Base-by-base conservation (phyloP, 345 rosid genomes). In the Citrus inodora region DNA sequence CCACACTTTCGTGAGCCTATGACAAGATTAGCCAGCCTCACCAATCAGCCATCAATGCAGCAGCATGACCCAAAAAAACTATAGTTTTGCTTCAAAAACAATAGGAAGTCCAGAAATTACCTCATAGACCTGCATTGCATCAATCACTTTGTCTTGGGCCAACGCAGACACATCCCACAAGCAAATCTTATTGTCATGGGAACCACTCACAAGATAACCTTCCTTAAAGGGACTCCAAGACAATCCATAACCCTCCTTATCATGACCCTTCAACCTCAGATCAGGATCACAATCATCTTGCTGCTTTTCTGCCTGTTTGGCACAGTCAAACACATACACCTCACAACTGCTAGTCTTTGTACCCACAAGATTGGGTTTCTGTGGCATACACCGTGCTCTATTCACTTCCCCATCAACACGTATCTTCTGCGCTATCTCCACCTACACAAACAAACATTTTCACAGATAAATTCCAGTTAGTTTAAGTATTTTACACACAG, bases 351-450 rank as follows among this genome's bases (percentile, higher is more conserved):
- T 91, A 1, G 99, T 96, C 86, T 92, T 94, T 5, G 95, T 93
- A 82, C 88, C 97, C 9, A 94, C 82, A 73, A 96, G 72, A 19
- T 80, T 77, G 17, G 92, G 90, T 46, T 89, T 92, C 80, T 94
- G 99, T 0, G 97, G 98, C 99, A 96, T 94, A 74, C 91, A 92
- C 40, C 97, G 71, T 0, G 99, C 99, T 79, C 92, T 88, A 76
- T 96, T 96, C 77, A 96, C 95, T 86, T 96, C 98, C 66, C 99
- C 98, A 78, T 92, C 98, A 80, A 89, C 90, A 67, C 85, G 94
- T 63, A 94, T 89, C 80, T 85, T 92, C 81, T 92, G 95, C 71
- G 76, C 87, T 74, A 92, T 88, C 80, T 92, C 97, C 84, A 94
- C 98, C 98, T 94, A 67, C 55, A 37, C 22, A 79, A 59, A 6